A percentile compares a stretch with the other conserved stretches of the same genome.
Conservation (phyloP, 495 filamentous ascomycete genomes). For the Aspergillus indologenus region DNA sequence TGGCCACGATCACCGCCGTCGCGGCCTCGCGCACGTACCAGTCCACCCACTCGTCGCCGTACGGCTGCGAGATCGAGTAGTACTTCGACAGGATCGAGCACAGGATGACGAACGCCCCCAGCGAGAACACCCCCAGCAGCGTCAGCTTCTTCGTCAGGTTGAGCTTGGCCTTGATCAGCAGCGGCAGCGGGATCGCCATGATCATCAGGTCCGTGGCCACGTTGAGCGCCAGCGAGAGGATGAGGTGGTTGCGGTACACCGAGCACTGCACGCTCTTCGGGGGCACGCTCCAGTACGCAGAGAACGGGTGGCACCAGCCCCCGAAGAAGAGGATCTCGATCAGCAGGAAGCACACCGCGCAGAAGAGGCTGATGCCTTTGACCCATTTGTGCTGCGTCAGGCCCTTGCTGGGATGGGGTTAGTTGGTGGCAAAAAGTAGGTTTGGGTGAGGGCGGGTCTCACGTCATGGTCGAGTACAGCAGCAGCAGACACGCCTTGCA, state of each 20-base stretch:
- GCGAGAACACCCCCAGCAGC: conserved; percentile 36
- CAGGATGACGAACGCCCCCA: conserved; percentile 58
- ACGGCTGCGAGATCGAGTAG: conserved; percentile 52
- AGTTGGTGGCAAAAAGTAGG: too few relatives aligned
- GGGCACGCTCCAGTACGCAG: conserved; percentile 49
- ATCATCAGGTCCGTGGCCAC: conserved; percentile 55
- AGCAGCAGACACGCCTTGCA: conserved; percentile 53
- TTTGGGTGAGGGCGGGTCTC: too few relatives aligned
- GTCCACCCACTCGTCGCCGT: conserved; percentile 48
- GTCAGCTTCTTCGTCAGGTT: conserved; percentile 45
- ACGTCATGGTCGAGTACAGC: conserved; percentile 54
- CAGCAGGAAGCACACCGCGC: conserved; percentile 46
- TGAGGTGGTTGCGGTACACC: conserved; percentile 45
- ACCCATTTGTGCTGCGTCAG: conserved; percentile 46
- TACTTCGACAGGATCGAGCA: conserved; percentile 55
- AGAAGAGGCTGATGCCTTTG: conserved; percentile 48
- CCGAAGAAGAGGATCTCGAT: conserved; percentile 56
- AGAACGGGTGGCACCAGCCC: conserved; percentile 56
- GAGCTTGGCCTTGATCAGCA: conserved; percentile 48
- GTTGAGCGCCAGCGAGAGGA: conserved; percentile 56
- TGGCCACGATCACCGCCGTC: conserved; percentile 54
- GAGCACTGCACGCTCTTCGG: conserved; percentile 11
- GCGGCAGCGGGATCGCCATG: conserved; percentile 52
- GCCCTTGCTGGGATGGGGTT: neutral
- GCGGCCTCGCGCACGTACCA: conserved; percentile 59